Evolutionary conservation across 192 early-diverging fungal species (phyloP), one percentile per base, ranked within the genome.

Genomic region (Gigaspora rosea): DNA sequence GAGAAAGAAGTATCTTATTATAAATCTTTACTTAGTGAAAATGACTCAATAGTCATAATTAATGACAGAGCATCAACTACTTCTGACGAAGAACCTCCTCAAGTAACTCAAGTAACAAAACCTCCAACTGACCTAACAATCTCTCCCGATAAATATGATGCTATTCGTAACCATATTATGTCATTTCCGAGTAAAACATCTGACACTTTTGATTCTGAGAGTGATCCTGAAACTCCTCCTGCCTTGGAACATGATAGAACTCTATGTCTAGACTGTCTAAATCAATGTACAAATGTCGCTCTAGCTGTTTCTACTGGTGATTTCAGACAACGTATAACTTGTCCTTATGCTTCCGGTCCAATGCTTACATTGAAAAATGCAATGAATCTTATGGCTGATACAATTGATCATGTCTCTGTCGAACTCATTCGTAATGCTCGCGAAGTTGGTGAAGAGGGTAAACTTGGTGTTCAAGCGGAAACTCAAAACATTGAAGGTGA

Each of bases 371-470:
- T 94, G 13, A 94, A 92, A 77, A 79, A 87, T 22, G 92, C 90
- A 1, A 90, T 94, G 48, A 94, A 94, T 78, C 83, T 77, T 0
- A 90, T 94, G 88, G 91, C 91, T 48, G 90, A 90, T 70, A 73
- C 16, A 59, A 36, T 73, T 46, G 71, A 73, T 8, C n/a, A 35
- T 36, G 54, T 73, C 9, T 57, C 57, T 36, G 13, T 73, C 22
- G 87, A 92, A 76, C 85, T 92, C 12, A 93, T 87, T 49, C 83
- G 89, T 72, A 91, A 93, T 7, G 89, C 91, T 20, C 87, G 86
- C 4, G 90, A 93, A 66, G 89, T 90, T 6, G 92, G 89, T 8
- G 86, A 89, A 41, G 90, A 93, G 78, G 92, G 94, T 9, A 87
- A 89, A 46, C 84, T 95, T 3, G 94, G 92, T 69, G 90, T 90